Conservation (phyloP, 129 eudicot species). For the Artemisia argyi region DNA sequence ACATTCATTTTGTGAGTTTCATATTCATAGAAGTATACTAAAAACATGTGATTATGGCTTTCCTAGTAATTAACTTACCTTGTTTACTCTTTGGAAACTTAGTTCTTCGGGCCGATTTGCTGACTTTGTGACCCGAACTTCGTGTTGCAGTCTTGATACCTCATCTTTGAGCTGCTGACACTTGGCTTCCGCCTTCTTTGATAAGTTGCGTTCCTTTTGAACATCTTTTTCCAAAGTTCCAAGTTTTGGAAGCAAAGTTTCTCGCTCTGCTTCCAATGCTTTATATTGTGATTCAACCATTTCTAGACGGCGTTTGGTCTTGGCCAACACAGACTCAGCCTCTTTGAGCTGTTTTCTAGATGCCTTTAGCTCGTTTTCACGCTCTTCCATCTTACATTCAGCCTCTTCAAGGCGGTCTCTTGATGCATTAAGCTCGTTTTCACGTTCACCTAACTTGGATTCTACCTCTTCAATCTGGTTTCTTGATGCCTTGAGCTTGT, state of each 20-base stretch:
- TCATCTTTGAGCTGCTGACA: conserved; percentile 51
- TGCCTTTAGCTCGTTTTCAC: conserved; percentile 37
- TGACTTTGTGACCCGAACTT: conserved; percentile 36
- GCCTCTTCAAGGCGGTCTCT: conserved; percentile 37
- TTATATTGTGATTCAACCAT: conserved; percentile 44
- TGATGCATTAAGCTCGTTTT: conserved; percentile 43
- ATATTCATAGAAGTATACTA: background rate
- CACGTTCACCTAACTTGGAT: conserved; percentile 28
- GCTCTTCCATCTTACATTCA: conserved; percentile 46
- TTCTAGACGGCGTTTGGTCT: conserved; percentile 20
- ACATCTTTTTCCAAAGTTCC: conserved; percentile 38
- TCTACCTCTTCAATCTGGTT: conserved; percentile 16
- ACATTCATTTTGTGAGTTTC: background rate
- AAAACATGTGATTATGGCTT: background rate
- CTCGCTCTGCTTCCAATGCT: conserved; percentile 44
- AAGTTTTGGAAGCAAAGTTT: conserved; percentile 38
- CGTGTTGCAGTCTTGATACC: conserved; percentile 38
- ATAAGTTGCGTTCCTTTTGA: conserved; percentile 51
- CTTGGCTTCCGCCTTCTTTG: conserved; percentile 40
- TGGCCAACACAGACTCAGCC: conserved; percentile 32
- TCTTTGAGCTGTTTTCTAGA: conserved; percentile 10
- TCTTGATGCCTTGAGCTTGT: conserved; percentile 26
- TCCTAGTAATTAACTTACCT: conserved; percentile 43
- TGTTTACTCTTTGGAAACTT: conserved; percentile 34
- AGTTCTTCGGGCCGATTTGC: conserved; percentile 30